Evolutionary conservation across 306 rosid species (phyloP).

Genomic region (Sesbania bispinosa): DNA sequence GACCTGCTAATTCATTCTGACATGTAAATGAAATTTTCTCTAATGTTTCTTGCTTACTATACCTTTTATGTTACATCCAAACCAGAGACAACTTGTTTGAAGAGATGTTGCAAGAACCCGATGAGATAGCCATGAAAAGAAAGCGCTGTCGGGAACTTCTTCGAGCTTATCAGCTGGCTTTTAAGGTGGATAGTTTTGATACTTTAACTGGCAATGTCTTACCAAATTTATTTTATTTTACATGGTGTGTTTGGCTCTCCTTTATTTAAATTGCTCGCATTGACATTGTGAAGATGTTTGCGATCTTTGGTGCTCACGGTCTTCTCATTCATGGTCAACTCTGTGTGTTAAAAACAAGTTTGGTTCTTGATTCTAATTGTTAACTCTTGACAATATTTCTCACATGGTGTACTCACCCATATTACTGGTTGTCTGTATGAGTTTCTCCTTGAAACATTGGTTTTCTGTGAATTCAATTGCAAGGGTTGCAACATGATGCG

Average conservation of each 20-base stretch:
- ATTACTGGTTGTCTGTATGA: no score
- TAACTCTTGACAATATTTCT: no score
- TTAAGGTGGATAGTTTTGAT: constrained; percentile 54
- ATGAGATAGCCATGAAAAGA: constrained; percentile 81
- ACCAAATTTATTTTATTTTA: background rate
- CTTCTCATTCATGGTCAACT: background rate
- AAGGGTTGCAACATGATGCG: background rate
- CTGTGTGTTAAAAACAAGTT: no score
- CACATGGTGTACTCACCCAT: no score
- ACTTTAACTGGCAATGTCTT: background rate
- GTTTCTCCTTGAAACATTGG: no score
- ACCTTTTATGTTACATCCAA: constrained; percentile 23
- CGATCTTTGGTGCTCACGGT: background rate
- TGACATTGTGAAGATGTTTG: background rate
- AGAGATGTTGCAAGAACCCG: constrained; percentile 97
- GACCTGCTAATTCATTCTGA: background rate
- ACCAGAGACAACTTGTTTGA: constrained; percentile 87
- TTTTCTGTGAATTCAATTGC: background rate
- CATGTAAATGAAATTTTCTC: background rate
- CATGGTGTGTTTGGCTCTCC: background rate
- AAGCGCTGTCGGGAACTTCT: constrained; percentile 85
- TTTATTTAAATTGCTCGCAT: background rate
- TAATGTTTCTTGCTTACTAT: constrained; percentile 21
- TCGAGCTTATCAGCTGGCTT: constrained; percentile 86
- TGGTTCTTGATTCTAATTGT: no score